Percentiles rank a stretch among this genome's conserved stretches.
phyloP scores from a whole-genome alignment of 768 basidiomycete species.

The Lyophyllum atratum region DNA sequence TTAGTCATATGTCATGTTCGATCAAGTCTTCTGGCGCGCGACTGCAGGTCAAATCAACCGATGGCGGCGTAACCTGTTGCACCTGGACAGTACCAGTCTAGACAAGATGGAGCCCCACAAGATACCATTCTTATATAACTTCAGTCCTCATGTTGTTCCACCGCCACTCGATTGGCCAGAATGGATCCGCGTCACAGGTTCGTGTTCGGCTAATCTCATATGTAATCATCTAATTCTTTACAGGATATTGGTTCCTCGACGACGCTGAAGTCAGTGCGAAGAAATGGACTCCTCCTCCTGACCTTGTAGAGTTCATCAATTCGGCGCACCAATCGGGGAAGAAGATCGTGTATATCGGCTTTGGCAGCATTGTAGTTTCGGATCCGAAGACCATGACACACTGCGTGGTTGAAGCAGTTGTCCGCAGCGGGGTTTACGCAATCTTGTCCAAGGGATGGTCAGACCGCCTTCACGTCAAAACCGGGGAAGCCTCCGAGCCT shows the following conservation, averaged over 20 bases:
- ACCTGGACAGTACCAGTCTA: slow-evolving; percentile 77
- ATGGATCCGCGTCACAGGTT: slow-evolving; percentile 94
- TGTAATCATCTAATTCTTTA: neutral
- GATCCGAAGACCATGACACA: slow-evolving; percentile 93
- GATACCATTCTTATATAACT: slow-evolving; percentile 97
- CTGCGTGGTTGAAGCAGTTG: slow-evolving; percentile 86
- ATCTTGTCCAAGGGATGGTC: slow-evolving; percentile 99
- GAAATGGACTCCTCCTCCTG: slow-evolving; percentile 87
- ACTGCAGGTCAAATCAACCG: slow-evolving; percentile 93
- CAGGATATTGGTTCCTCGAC: slow-evolving; percentile 97
- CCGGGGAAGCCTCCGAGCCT: slow-evolving; percentile 54
- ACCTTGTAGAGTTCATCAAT: slow-evolving; percentile 82
- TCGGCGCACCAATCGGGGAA: slow-evolving; percentile 71
- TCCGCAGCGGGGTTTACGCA: slow-evolving; percentile 84
- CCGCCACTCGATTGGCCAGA: slow-evolving; percentile 98
- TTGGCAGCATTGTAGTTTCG: slow-evolving; percentile 95
- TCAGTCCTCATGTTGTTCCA: slow-evolving; percentile 88
- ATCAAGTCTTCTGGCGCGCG: slow-evolving; percentile 96
- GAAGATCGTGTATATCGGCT: slow-evolving; percentile 97
- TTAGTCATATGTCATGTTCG: slow-evolving; percentile 94
- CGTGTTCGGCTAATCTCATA: slow-evolving; percentile 1
- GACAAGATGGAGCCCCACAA: slow-evolving; percentile 98
- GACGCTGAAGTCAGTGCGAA: slow-evolving; percentile 86
- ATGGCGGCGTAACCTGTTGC: slow-evolving; percentile 81
- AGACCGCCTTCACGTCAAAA: slow-evolving; percentile 78